These are phyloP conservation scores for Beverwykella pulmonaria DNA, from an alignment of 495 filamentous ascomycete species.

Conservation along the genomic window DNA sequence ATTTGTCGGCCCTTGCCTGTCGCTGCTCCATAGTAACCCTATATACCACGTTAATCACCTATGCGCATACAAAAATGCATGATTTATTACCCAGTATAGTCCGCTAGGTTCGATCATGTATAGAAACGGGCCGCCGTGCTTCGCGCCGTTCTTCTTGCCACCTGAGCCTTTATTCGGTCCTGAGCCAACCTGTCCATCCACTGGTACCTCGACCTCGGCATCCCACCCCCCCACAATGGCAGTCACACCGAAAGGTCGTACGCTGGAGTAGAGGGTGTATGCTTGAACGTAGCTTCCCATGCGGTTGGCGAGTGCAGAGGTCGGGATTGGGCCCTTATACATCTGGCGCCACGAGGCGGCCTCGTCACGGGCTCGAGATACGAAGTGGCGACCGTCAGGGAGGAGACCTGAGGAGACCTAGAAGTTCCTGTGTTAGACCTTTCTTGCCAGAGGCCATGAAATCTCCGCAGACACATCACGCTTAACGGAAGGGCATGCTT, in stretches of 20 bases:
- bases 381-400: conserved; percentile 93
- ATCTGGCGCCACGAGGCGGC: conserved; percentile 81
- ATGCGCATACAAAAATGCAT: neutral
- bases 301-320: conserved; percentile 79
- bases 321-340: conserved; percentile 91
- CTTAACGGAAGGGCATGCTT: conserved; percentile 44
- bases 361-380: conserved; percentile 91
- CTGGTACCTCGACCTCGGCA: conserved; percentile 71
- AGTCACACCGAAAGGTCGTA: conserved; percentile 94
- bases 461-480: neutral
- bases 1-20: conserved; percentile 95
- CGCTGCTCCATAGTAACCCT: conserved; percentile 96
- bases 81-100: conserved; percentile 75
- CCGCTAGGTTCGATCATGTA: conserved; percentile 99
- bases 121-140: conserved; percentile 83
- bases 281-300: conserved; percentile 95
- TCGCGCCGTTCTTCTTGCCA: conserved; percentile 72
- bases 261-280: conserved; percentile 94
- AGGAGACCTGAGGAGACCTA: conserved; percentile 92
- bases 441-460: neutral
- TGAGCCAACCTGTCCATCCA: conserved; percentile 83
- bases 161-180: conserved; percentile 78
- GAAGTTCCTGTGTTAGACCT: neutral
- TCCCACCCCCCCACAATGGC: conserved; percentile 95
- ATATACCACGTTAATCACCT: conserved; percentile 28